Percentiles rank a stretch among this genome's conserved stretches.
These are phyloP conservation scores for Albophoma yamanashiensis DNA, from an alignment of 2,329 filamentous ascomycete genomes.

Conservation along the genomic window DNA sequence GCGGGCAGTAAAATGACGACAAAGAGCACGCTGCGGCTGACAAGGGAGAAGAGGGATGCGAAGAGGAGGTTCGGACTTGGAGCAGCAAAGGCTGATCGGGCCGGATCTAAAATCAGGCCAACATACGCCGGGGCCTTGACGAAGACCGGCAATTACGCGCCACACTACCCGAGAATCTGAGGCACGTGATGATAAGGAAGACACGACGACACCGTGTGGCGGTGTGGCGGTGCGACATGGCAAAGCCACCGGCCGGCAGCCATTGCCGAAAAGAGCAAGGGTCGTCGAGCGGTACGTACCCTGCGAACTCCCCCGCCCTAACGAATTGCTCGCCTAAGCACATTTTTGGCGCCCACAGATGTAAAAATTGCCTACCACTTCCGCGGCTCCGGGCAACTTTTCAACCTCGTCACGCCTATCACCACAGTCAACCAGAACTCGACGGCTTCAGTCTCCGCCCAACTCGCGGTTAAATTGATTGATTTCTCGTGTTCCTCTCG, in stretches of 20 bases:
- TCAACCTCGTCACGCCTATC: conserved; percentile 13
- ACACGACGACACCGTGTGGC: too few relatives aligned
- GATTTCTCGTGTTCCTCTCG: conserved; percentile 72
- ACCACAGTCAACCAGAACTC: conserved; percentile 51
- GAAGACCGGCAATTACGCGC: neutral
- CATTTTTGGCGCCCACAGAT: conserved; percentile 21
- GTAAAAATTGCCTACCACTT: conserved; percentile 17
- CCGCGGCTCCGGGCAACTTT: conserved; percentile 13
- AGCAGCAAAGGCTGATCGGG: neutral
- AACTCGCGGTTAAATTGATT: conserved; percentile 99
- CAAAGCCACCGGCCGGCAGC: neutral
- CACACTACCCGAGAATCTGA: neutral
- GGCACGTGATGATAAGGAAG: neutral
- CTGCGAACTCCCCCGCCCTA: conserved; percentile 10
- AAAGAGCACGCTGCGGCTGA: neutral
- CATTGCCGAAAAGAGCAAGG: neutral
- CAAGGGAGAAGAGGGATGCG: neutral
- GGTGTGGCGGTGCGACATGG: conserved; percentile 3
- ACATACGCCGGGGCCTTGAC: neutral
- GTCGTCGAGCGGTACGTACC: neutral
- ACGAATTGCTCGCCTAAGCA: conserved; percentile 14
- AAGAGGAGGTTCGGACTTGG: neutral
- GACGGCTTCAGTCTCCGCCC: conserved; percentile 99
- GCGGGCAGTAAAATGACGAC: neutral
- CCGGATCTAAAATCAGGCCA: neutral